Evolutionary conservation across 2,329 filamentous ascomycete genomes (phyloP), one percentile per base, ranked within the genome.

Genomic region (Alternaria sp.): DNA sequence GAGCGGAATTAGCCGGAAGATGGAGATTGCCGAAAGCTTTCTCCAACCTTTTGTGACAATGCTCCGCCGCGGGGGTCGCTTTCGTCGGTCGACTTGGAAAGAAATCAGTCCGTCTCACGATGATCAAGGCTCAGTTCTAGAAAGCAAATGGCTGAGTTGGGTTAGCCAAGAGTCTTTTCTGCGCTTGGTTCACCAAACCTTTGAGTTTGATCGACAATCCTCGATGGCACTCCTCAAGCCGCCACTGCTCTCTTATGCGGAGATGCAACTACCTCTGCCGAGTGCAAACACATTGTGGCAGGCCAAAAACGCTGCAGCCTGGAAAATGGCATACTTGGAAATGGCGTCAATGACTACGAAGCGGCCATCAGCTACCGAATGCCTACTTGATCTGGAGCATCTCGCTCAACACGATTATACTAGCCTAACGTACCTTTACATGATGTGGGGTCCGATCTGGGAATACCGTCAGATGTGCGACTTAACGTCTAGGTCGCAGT

Each of bases 121-220:
- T 1, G 88, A 90, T 54, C 79, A 84, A 23, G 86, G 84, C 1
- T 73, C 84, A 17, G 77, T 77, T 2, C 76, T 92, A 0, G 83
- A 90, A 56, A 77, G 80, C 3, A 91, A 90, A 66, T 92, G 89
- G 89, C 81, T 78, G 54, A 75, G 77, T 24, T 92, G 89, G 89
- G 81, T 85, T 13, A 80, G 85, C 45, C 80, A 85, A 58, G 89
- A 91, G 69, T 87, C 85, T 3, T 90, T 86, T 78, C 90, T 90
- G 71, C 83, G 88, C 78, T 83, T 92, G 2, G 85, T 86, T 3
- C 87, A 89, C 58, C 86, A 89, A 68, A 78, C 85, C 13, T 89
- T 89, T 63, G 75, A 88, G 5, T 83, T 88, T 56, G 89, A 92
- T 67, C 82, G 87, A 0, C 87, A 90, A 60, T 82, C 85, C 4